phyloP scores from a whole-genome alignment of 2,329 filamentous ascomycete genomes.

The Aureobasidium sp. region DNA sequence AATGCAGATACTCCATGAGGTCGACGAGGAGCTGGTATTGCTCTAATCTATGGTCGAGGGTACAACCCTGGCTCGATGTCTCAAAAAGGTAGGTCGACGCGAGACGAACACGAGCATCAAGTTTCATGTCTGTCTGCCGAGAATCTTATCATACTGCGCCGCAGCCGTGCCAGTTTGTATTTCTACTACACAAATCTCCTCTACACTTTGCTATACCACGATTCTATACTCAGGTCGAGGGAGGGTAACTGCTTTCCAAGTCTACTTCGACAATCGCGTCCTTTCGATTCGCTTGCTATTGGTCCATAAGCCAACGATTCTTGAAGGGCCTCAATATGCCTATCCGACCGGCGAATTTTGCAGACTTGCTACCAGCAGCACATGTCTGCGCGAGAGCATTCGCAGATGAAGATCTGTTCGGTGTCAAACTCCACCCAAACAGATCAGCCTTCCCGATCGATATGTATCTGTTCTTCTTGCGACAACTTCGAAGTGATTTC shows the following conservation, averaged over 20 bases:
- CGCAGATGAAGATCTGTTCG: conserved; percentile 19
- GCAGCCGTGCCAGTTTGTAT: neutral
- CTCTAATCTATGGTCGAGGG: neutral
- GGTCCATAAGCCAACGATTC: neutral
- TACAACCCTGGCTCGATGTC: neutral
- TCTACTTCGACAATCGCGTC: neutral
- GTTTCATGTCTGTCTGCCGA: neutral
- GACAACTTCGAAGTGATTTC: conserved; percentile 15
- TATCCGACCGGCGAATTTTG: conserved; percentile 18
- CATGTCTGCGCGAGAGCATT: conserved; percentile 20
- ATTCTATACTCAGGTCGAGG: neutral
- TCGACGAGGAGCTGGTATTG: no score
- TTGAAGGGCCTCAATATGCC: conserved; percentile 15
- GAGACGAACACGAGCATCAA: neutral
- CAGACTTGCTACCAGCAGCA: conserved; percentile 19
- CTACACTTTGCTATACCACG: neutral
- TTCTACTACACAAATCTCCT: neutral
- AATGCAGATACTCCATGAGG: neutral
- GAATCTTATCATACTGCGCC: neutral
- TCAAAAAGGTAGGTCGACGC: neutral
- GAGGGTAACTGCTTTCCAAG: no score
- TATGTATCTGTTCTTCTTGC: conserved; percentile 19
- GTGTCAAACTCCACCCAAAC: conserved; percentile 18
- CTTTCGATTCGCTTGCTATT: no score
- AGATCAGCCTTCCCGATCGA: conserved; percentile 19